Conservation (phyloP, 306 rosid species). For the Cicer judaicum region DNA sequence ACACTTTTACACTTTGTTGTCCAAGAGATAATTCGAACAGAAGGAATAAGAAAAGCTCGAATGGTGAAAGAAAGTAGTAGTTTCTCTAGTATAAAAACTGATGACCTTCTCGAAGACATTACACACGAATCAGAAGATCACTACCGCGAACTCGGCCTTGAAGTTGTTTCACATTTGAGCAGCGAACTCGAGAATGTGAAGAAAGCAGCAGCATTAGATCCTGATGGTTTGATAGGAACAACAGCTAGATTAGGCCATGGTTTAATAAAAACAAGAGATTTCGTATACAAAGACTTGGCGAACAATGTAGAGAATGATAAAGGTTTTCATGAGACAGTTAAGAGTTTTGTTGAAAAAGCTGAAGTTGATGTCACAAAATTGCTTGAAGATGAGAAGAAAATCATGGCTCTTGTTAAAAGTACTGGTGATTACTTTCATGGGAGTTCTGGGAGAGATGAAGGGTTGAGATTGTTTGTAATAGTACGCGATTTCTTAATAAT, state of each 20-base stretch:
- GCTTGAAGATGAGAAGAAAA: slow-evolving; percentile 78
- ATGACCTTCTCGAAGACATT: slow-evolving; percentile 60
- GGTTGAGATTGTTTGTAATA: slow-evolving; percentile 72
- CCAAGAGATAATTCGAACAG: slow-evolving; percentile 89
- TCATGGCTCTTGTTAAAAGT: slow-evolving; percentile 80
- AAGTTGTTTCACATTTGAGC: slow-evolving; percentile 72
- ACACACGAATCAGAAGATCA: slow-evolving; percentile 64
- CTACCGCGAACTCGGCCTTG: slow-evolving; percentile 69
- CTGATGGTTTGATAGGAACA: slow-evolving; percentile 79
- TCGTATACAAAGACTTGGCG: slow-evolving; percentile 56
- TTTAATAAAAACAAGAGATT: slow-evolving; percentile 63
- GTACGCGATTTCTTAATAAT: slow-evolving; percentile 87
- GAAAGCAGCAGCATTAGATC: slow-evolving; percentile 82
- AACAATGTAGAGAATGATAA: slow-evolving; percentile 47
- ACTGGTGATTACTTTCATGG: slow-evolving; percentile 98
- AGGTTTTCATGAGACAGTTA: slow-evolving; percentile 57
- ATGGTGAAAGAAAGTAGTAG: slow-evolving; percentile 57
- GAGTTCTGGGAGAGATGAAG: slow-evolving; percentile 85
- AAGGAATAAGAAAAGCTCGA: slow-evolving; percentile 80
- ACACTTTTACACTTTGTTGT: slow-evolving; percentile 92
- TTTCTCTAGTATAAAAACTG: slow-evolving; percentile 70
- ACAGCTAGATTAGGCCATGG: slow-evolving; percentile 72
- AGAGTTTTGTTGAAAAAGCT: slow-evolving; percentile 71
- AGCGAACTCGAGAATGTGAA: slow-evolving; percentile 80
- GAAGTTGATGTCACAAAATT: slow-evolving; percentile 63